Base-by-base conservation (phyloP, 768 basidiomycete genomes). In the Suillus subluteus region DNA sequence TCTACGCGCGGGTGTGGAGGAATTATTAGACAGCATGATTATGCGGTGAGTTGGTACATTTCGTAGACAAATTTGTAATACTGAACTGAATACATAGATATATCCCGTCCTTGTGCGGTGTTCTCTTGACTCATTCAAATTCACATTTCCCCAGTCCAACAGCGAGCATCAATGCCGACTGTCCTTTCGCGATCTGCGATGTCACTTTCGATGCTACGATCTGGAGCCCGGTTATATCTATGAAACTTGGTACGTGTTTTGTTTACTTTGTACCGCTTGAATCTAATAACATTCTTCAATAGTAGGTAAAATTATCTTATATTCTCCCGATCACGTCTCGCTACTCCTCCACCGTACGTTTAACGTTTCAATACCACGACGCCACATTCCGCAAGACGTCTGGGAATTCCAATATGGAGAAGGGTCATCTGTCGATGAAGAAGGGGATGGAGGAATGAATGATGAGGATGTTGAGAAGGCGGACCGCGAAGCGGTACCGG, bases 351-450 rank as follows among this genome's bases (percentile, higher is more conserved):
- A 96, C 71, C 88, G 89, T 32, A 98, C 94, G 7, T 98, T 98
- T 83, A 98, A 98, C 76, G 91, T 93, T 21, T 96, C 96, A 23
- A 96, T 98, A 78, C 96, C 96, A 3, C 87, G 92, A 65, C 88
- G 93, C 73, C 95, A 98, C 75, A 95, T 98, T 69, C 93, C 94
- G 4, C 82, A 80, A 35, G 89, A 91, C 40, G 78, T 85, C 66
- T 96, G 93, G 90, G 84, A 87, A 65, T 98, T 97, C 73, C 92
- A 96, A 77, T 91, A 94, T 76, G 89, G 84, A 4, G 73, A 75
- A 8, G 41, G 54, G 8, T 11, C 40, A 37, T 18, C 26, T n/a
- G 40, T 26, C 12, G 58, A 61, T 18, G 30, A 7, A 44, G 67
- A 63, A 11, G 68, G 12, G 1, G 69, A 70, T 21, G 30, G n/a